phyloP scores from a whole-genome alignment of 1,139 yeast genomes.

The Pichia norvegensis region DNA sequence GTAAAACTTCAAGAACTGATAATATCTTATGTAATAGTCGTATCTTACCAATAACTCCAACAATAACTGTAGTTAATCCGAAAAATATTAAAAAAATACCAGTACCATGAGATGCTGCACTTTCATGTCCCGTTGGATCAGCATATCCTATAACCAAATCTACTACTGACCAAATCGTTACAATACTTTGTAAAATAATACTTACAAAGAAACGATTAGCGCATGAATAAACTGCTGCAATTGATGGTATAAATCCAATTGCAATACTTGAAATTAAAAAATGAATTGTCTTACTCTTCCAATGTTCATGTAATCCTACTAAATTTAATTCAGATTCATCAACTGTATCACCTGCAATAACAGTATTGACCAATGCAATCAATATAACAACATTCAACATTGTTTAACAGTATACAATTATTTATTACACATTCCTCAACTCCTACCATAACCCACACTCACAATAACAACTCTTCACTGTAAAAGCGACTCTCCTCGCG shows the following conservation, averaged over 20 bases:
- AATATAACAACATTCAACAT: not conserved
- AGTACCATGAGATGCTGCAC: slow-evolving; percentile 57
- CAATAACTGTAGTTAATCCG: slow-evolving; percentile 39
- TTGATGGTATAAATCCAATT: slow-evolving; percentile 46
- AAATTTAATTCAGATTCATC: slow-evolving; percentile 14
- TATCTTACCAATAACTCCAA: slow-evolving; percentile 41
- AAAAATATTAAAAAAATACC: slow-evolving; percentile 50
- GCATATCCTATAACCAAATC: slow-evolving; percentile 44
- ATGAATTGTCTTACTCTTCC: slow-evolving; percentile 52
- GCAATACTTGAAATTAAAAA: slow-evolving; percentile 47
- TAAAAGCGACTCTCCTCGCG: slow-evolving; percentile 25
- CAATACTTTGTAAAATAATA: slow-evolving; percentile 34
- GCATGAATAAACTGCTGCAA: slow-evolving; percentile 45
- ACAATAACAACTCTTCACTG: slow-evolving; percentile 16
- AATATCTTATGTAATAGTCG: slow-evolving; percentile 34
- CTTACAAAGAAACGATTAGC: slow-evolving; percentile 45
- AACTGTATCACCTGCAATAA: too few species aligned
- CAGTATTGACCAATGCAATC: not conserved
- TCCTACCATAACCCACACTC: too few species aligned
- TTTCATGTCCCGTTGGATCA: slow-evolving; percentile 57
- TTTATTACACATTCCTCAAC: too few species aligned
- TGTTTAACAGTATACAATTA: too few species aligned
- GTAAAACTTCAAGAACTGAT: slow-evolving; percentile 39
- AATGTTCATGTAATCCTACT: slow-evolving; percentile 18
- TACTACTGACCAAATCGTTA: not conserved